Base-by-base conservation (phyloP, 805 yeast species). In the Debaryomyces prosopidis region DNA sequence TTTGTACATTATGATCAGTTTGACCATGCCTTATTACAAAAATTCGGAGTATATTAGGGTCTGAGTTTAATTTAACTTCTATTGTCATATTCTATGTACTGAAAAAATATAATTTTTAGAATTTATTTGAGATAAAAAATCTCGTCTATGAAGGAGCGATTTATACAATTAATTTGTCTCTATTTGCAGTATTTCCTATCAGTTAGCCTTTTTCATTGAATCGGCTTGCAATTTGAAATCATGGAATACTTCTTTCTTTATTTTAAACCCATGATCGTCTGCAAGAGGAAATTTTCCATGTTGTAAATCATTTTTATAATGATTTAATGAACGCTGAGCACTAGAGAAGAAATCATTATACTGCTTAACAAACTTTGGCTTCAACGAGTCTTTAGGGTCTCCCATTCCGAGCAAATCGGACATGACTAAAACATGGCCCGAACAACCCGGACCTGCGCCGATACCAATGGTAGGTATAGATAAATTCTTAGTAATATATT, bases 381-480 rank as follows among this genome's bases (percentile, higher is more conserved):
- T 87, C n/a, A 42, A 46, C 8, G 55, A 39, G n/a, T 54, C 57
- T 37, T 68, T 71, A 0, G 76, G 75, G 36, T 81, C 81, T 40
- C 73, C 71, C 87, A 85, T 80, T 1, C 97, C 97, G 27, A 92
- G 68, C 66, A 88, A 58, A 60, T 92, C 99, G 3, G 88, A 80
- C 63, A 87, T 83, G 0, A 92, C 99, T 32, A 92, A 73, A 1
- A 92, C 96, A 63, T 94, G 98, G 0, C 96, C 98, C 30, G 87
- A 80, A 7, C 92, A 85, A 7, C 69, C 68, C 17, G 82, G 79
- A 0, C 99, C 98, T 0, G 98, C 97, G 4, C 99, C 99, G 40
- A 92, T 92, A 3, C 99, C 99, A 52, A 92, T 90, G 1, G 95
- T 87, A 0, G 98, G 97, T 1, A 92, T 73, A 1, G 60, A 41